Base-by-base conservation (phyloP, 495 filamentous ascomycete species). In the Delitschia confertaspora region DNA sequence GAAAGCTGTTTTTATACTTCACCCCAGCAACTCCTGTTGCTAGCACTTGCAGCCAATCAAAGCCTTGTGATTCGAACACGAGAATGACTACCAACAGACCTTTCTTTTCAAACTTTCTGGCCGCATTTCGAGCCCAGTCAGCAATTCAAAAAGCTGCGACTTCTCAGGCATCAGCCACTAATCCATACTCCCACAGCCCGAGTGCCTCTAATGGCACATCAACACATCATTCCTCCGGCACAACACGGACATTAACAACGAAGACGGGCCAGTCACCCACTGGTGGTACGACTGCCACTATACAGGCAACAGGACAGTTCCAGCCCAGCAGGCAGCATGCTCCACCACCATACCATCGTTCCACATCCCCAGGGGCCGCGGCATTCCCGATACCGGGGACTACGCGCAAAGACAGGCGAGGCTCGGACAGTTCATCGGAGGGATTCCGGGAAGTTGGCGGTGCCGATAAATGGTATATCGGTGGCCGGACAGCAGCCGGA, bases 401-500 rank as follows among this genome's bases (percentile, higher is more conserved):
- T 18, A 19, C 43, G 22, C 17, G 26, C 26, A 30, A 36, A 41
- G 68, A 76, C 26, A 70, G 87, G 41, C 72, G 88, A 35, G 85
- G 85, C 25, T 86, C 81, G 42, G 84, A 87, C 49, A 86, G 76
- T 57, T 82, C 78, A 34, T 82, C 75, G 27, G 83, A 86, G 14
- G 78, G 78, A 5, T 93, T 93, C 52, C 66, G 83, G 13, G 87
- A 93, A 52, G 78, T 78, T 4, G 53, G 80, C 1, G 83, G 83
- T 0, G 72, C 74, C 0, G 88, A 93, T 66, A 83, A 80, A 56
- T 86, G 85, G 80, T 95, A 89, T 62, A 85, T 95, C 38, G 88
- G 88, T 2, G 88, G 88, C 1, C 66, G 82, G 51, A 93, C 85
- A 23, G 80, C 85, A n/a, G 71, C 66, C 1, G 88, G 88, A 3